These are phyloP conservation scores for Trametes punicea DNA, from an alignment of 768 basidiomycete species.

Conservation along the genomic window DNA sequence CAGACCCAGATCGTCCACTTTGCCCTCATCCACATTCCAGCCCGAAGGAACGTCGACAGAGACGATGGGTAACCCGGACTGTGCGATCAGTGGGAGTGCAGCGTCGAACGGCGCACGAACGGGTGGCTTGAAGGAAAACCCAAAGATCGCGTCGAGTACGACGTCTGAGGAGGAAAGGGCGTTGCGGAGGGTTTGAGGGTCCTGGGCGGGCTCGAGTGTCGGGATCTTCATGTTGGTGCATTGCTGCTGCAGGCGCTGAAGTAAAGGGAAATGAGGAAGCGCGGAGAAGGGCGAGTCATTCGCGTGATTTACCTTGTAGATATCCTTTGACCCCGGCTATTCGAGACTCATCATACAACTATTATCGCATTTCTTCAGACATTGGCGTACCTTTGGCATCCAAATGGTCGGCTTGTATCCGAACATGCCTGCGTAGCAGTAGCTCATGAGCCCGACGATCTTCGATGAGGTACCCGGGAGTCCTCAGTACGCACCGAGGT, in stretches of 20 bases:
- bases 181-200: constrained; percentile 42
- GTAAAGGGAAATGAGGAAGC: neutral
- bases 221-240: constrained; percentile 87
- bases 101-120: constrained; percentile 84
- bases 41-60: constrained; percentile 96
- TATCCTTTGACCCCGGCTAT: constrained; percentile 91
- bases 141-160: constrained; percentile 94
- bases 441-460: neutral
- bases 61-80: constrained; percentile 75
- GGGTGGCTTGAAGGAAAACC: constrained; percentile 94
- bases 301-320: constrained; percentile 65
- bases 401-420: constrained; percentile 87
- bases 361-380: neutral
- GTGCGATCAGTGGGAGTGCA: constrained; percentile 62
- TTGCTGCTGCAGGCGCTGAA: constrained; percentile 78
- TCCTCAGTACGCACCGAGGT: constrained; percentile 56
- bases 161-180: constrained; percentile 67
- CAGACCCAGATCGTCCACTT: constrained; percentile 51
- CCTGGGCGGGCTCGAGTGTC: constrained; percentile 52
- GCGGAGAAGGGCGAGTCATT: neutral
- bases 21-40: constrained; percentile 90
- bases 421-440: constrained; percentile 68
- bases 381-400: constrained; percentile 76
- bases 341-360: neutral
- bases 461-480: neutral